Conservation (phyloP, 768 basidiomycete species). For the Crepidotus variabilis region DNA sequence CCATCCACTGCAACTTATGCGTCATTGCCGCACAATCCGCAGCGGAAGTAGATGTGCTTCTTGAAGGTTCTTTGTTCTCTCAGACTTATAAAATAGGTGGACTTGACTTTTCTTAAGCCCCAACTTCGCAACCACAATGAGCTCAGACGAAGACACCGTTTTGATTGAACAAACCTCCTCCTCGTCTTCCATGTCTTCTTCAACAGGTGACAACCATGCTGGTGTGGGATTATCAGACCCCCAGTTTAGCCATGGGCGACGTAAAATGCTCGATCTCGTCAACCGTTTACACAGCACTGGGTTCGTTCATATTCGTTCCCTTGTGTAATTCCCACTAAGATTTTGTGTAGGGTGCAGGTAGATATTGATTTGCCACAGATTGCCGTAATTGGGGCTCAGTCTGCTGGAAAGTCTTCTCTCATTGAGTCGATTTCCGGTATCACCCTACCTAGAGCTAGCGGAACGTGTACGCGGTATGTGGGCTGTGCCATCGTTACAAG, state of each 20-base stretch:
- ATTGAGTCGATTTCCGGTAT: conserved; percentile 77
- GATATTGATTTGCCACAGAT: conserved; percentile 75
- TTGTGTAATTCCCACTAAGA: not conserved
- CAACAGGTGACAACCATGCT: not conserved
- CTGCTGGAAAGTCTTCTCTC: conserved; percentile 73
- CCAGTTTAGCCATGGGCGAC: conserved; percentile 34
- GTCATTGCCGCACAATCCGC: no score
- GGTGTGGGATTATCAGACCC: conserved; percentile 54
- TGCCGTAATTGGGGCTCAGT: conserved; percentile 69
- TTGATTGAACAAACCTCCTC: not conserved
- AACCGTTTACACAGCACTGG: conserved; percentile 62
- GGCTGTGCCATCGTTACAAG: not conserved
- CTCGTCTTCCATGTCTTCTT: not conserved
- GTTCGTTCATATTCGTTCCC: conserved; percentile 27
- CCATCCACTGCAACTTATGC: no score
- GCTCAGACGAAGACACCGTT: not conserved
- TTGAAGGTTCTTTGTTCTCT: not conserved
- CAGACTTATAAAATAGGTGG: not conserved
- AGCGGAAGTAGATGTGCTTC: not conserved
- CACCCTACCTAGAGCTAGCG: conserved; percentile 64
- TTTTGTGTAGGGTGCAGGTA: conserved; percentile 54
- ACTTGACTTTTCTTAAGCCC: not conserved
- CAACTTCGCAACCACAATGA: not conserved
- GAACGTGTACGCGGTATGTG: conserved; percentile 68
- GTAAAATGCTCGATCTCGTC: conserved; percentile 53